Base-by-base conservation (phyloP, 1,284 basidiomycete species). In the Tremellales sp. region DNA sequence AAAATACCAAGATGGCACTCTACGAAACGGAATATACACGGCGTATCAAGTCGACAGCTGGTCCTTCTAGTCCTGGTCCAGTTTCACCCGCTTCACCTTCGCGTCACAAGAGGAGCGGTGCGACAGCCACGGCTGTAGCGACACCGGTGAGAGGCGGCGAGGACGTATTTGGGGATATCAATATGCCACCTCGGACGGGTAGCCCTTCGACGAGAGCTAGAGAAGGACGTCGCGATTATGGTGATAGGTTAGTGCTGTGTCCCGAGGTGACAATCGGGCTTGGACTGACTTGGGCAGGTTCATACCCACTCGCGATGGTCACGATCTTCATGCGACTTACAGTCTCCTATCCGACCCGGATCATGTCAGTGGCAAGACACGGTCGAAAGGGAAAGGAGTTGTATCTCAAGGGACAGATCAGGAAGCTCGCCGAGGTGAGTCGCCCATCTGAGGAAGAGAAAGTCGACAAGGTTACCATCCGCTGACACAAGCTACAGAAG, bases 241-340 rank as follows among this genome's bases (percentile, higher is more conserved):
- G 73, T 4, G 73, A 75, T 51, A 58, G 73, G 73, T 75, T 44
- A 47, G 70, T 67, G 19, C 15, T 8, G 33, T 13, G 27, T 21
- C 24, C 24, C 26, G 23, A 23, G 19, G 12, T 44, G 29, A 17
- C n/a, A 22, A 22, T 23, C 15, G 23, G 31, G 21, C 26, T n/a
- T 43, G 47, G 35, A 44, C 48, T 52, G 31, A 46, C 40, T 10
- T n/a, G n/a, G 31, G 2, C 40, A 78, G 78, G 21, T 81, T 80
- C 63, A 80, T 81, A 43, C 79, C 80, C 7, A 76, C 68, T 37
- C 64, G 80, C 36, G 77, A 79, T 24, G 76, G 75, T 0, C 58
- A 71, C 8, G 78, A 80, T 51, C 57, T 79, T 12, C 71, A 77
- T 42, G 75, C 78, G 0, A 72, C 76, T 1, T 80, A 76, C 54